Evolutionary conservation across 2,329 filamentous ascomycete genomes (phyloP), one percentile per base, ranked within the genome.

Genomic region (Fusarium sp.): DNA sequence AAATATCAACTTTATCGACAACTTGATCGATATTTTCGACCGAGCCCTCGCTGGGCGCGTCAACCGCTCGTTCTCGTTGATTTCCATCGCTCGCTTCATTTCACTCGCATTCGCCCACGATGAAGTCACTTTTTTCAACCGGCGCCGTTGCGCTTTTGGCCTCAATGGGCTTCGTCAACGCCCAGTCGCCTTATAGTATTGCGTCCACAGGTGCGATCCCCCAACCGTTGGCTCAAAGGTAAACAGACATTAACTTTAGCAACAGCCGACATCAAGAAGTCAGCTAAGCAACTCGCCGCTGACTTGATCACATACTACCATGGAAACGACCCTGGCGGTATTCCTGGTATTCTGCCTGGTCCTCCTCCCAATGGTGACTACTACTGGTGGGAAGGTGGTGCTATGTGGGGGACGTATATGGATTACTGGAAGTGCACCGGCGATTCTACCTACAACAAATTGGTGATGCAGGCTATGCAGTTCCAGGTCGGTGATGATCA

Each of bases 331-430:
- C 80, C 83, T 1, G 85, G 85, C 22, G 78, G 81, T 70, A 83
- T 81, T 5, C 83, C 84, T 7, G 85, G 85, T n/a, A 85, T 86
- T 62, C 78, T 86, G 10, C 85, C 85, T 14, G 84, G 84, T 12
- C 85, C 85, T 46, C 85, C 84, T 12, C 82, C 84, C 7, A 76
- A 66, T 25, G 84, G 84, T 29, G 80, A 82, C 49, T 89, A 89
- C 76, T 91, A 91, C 82, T 92, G 90, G 90, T 92, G 90, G 90
- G 89, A 92, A 79, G 87, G 85, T 20, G 86, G 88, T 68, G 86
- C 87, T 44, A 84, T 92, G 83, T 91, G 90, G 83, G 87, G 88
- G 75, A 86, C 87, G 3, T 77, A 91, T 70, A 86, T 92, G 65
- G 88, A 91, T 78, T 92, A 92, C 78, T 91, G 88, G 88, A 85